A percentile compares a stretch with the other conserved stretches of the same genome.
These are phyloP conservation scores for Blechomonas ayalai DNA, from an alignment of 208 protist species.

Conservation along the genomic window DNA sequence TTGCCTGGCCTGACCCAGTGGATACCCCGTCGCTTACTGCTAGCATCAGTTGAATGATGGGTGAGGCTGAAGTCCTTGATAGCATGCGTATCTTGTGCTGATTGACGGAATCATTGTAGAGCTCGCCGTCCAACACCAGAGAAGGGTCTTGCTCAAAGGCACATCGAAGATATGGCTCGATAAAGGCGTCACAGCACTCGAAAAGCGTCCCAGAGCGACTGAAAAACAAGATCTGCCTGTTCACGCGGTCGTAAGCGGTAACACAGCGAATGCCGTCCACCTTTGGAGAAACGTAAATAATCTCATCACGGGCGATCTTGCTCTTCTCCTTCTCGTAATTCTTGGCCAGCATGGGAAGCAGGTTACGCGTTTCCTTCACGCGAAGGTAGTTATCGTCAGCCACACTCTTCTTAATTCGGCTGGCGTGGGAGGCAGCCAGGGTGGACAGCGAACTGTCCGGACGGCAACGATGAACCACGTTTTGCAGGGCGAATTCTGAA, in stretches of 20 bases:
- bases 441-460: slow-evolving; percentile 28
- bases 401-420: slow-evolving; percentile 62
- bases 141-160: slow-evolving; percentile 62
- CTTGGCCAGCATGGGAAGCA: slow-evolving; percentile 86
- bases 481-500: not conserved
- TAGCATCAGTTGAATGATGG: too few relatives aligned
- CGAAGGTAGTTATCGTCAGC: slow-evolving; percentile 63
- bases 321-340: slow-evolving; percentile 52
- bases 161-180: slow-evolving; percentile 48
- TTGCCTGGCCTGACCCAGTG: too few relatives aligned
- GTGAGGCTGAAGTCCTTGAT: too few relatives aligned
- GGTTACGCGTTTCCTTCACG: slow-evolving; percentile 47
- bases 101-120: slow-evolving; percentile 75
- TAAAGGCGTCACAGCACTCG: slow-evolving; percentile 75
- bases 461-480: slow-evolving; percentile 41
- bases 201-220: slow-evolving; percentile 79
- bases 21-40: too few relatives aligned
- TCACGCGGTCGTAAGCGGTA: slow-evolving; percentile 46
- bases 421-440: slow-evolving; percentile 39
- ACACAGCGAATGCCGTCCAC: slow-evolving; percentile 89
- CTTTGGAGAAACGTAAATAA: slow-evolving; percentile 76
- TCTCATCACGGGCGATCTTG: slow-evolving; percentile 43
- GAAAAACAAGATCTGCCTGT: slow-evolving; percentile 61
- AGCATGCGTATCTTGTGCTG: slow-evolving; percentile 5
- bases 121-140: slow-evolving; percentile 83